A percentile compares a stretch with the other conserved stretches of the same genome.
Evolutionary conservation across 1,139 yeast species (phyloP).

Genomic region (Suhomyces anneliseae): DNA sequence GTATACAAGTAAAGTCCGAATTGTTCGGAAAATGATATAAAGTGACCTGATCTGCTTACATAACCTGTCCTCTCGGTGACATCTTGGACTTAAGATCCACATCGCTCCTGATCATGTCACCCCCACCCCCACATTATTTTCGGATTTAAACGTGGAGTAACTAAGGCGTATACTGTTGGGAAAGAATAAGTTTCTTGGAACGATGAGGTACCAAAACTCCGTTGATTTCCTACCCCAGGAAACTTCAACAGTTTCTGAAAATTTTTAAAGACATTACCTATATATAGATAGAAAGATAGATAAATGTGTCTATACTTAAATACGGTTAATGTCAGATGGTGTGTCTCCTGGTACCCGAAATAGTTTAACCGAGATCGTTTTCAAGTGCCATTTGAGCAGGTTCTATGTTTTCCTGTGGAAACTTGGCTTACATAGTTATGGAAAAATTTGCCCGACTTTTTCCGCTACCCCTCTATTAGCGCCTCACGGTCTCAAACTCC

Average conservation of each 20-base stretch:
- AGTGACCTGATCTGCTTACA: not conserved
- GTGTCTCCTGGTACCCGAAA: not conserved
- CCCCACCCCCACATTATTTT: not conserved
- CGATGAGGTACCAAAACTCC: too few relatives aligned
- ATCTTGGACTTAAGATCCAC: not conserved
- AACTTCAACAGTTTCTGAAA: too few relatives aligned
- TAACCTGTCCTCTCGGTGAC: not conserved
- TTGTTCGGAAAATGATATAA: not conserved
- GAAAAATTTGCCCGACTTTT: slow-evolving; percentile 2
- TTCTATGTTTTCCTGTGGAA: too few relatives aligned
- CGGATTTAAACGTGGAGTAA: not conserved
- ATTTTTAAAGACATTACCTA: too few relatives aligned
- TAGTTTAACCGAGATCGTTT: not conserved
- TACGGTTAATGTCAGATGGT: too few relatives aligned
- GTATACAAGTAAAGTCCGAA: not conserved
- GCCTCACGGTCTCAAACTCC: slow-evolving; percentile 1
- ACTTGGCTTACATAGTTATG: too few relatives aligned
- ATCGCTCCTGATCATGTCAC: not conserved
- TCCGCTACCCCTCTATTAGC: slow-evolving; percentile 4
- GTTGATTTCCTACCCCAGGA: too few relatives aligned
- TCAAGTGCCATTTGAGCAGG: too few relatives aligned
- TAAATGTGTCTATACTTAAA: too few relatives aligned
- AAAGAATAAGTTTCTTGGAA: too few relatives aligned
- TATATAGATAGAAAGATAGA: too few relatives aligned
- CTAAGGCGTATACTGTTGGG: not conserved